Evolutionary conservation across 805 yeast genomes (phyloP), one percentile per base, ranked within the genome.

Genomic region (Pichia eremophila): DNA sequence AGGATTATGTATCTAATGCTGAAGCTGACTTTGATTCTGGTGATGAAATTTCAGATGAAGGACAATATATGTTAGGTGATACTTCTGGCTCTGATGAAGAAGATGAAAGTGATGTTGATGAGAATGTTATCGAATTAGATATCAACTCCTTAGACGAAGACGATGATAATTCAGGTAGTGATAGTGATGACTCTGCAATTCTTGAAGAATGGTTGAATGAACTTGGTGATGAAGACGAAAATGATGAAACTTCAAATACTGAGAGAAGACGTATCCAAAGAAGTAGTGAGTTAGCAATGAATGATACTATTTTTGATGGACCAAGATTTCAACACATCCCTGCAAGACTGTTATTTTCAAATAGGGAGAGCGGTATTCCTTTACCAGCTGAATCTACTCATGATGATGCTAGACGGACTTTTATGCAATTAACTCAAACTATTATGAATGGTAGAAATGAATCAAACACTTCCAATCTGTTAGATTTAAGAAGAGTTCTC

Each of bases 171-270:
- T 46, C 49, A 40, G 49, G 43, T 12, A 54, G 57, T 14, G 64
- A 59, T 39, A 44, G 47, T 41, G 62, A 62, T 35, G 66, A 62
- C 39, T 60, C 64, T 45, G 61, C 54, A 0, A 61, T 63, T 40
- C 49, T 63, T 18, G 62, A 63, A 32, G 63, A 63, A 28, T 63
- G 67, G 67, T 46, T 63, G 11, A 59, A 58, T 4, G 65, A 63
- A 35, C 59, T 60, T 41, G 66, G 59, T 40, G 48, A 45, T 43
- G 53, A 55, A 22, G 59, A 57, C 39, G 25, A 22, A 5, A 14
- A 14, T 14, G 49, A 54, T n/a, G 54, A 47, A 38, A 51, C 57
- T 49, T 49, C 54, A 36, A 47, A 28, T 15, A 45, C 10, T 29
- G 32, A 29, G 45, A 39, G 48, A n/a, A 43, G 53, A 39, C 41